Percentiles rank a stretch among this genome's conserved stretches.
These are phyloP conservation scores for Thelonectria olida DNA, from an alignment of 2,329 filamentous ascomycete species.

Conservation along the genomic window DNA sequence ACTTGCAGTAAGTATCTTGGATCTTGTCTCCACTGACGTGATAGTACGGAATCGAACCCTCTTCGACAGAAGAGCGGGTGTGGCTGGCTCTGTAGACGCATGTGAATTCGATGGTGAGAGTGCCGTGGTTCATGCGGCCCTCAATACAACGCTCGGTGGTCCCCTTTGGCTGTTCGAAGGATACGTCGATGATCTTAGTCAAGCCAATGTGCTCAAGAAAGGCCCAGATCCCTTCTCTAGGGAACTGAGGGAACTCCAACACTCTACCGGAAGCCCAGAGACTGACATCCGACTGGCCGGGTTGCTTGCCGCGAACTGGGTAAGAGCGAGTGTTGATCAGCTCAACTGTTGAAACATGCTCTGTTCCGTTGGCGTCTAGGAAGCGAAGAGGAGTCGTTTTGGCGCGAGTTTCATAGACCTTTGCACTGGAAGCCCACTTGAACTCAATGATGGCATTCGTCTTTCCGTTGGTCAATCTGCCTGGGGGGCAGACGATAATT, in stretches of 20 bases:
- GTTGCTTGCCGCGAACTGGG: fast-evolving
- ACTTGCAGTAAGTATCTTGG: background rate
- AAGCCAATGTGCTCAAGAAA: constrained; percentile 26
- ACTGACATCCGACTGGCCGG: background rate
- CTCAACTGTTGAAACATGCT: background rate
- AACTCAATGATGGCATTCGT: constrained; percentile 32
- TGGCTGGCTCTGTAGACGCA: constrained; percentile 20
- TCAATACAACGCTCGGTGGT: too few species aligned
- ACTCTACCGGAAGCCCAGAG: constrained; percentile 20
- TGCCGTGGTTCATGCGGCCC: background rate
- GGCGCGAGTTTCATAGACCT: background rate
- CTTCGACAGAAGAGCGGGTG: background rate
- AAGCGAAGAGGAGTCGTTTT: background rate
- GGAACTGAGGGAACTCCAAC: constrained; percentile 30
- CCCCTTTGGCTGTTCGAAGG: background rate
- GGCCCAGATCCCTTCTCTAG: constrained; percentile 29
- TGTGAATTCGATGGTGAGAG: constrained; percentile 32
- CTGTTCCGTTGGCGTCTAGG: background rate
- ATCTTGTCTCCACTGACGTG: background rate
- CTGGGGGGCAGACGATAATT: constrained; percentile 8
- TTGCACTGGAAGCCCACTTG: background rate
- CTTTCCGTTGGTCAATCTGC: background rate
- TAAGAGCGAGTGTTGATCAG: background rate
- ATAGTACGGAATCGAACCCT: background rate
- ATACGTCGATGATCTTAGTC: constrained; percentile 14